A percentile compares a stretch with the other conserved stretches of the same genome.
These are phyloP conservation scores for Alternaria solani DNA, from an alignment of 2,329 filamentous ascomycete genomes.

Conservation along the genomic window DNA sequence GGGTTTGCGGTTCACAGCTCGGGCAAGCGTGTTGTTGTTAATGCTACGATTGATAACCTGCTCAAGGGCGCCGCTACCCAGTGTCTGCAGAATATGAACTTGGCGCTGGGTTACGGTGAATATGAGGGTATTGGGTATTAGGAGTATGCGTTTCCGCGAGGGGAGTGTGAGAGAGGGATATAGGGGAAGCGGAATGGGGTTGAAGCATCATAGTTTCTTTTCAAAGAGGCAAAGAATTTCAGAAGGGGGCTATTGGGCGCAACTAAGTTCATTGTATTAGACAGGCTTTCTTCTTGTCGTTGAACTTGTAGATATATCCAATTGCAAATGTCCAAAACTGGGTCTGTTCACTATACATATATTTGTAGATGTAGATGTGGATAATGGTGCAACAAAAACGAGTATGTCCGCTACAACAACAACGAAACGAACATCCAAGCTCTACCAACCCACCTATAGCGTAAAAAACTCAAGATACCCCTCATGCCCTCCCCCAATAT, in stretches of 20 bases:
- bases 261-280: slow-evolving; percentile 10
- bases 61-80: slow-evolving; percentile 93
- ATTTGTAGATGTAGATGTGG: no score
- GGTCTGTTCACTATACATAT: no score
- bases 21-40: slow-evolving; percentile 92
- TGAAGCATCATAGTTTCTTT: slow-evolving; percentile 4
- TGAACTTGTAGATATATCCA: slow-evolving; percentile 21
- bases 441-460: neutral
- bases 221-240: neutral
- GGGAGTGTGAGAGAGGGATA: neutral
- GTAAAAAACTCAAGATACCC: neutral
- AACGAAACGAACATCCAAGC: no score
- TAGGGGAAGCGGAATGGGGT: neutral
- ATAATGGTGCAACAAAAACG: no score
- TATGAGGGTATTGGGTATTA: slow-evolving; percentile 81
- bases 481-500: neutral
- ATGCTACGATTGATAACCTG: slow-evolving; percentile 91
- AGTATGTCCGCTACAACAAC: no score
- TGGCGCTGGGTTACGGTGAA: slow-evolving; percentile 86
- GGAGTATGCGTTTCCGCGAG: neutral
- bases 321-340: slow-evolving; percentile 9
- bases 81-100: slow-evolving; percentile 94
- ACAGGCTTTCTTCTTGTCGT: slow-evolving; percentile 6
- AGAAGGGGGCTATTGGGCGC: slow-evolving; percentile 7
- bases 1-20: slow-evolving; percentile 91